A percentile compares a stretch with the other conserved stretches of the same genome.
phyloP scores from a whole-genome alignment of 2,329 filamentous ascomycete genomes.

The Cephalotrichum gorgonifer region DNA sequence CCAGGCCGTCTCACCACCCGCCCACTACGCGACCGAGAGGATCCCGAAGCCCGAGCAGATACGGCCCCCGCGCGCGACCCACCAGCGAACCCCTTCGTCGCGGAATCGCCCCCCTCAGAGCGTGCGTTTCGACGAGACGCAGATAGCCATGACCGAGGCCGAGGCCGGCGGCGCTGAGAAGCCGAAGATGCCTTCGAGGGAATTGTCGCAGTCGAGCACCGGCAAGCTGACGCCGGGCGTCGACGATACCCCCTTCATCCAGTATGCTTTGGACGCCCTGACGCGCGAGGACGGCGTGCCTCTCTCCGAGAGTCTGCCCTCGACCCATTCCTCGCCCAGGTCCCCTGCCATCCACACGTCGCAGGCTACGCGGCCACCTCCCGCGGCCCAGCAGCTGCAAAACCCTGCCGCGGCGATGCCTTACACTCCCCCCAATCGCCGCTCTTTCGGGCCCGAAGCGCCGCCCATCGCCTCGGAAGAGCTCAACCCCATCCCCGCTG shows the following conservation, averaged over 20 bases:
- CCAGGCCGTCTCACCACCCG: neutral
- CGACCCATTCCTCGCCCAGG: conserved; percentile 19
- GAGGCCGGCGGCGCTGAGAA: conserved; percentile 19
- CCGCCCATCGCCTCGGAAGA: neutral
- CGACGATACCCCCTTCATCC: conserved; percentile 80
- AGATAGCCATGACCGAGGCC: conserved; percentile 26
- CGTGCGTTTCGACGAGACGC: conserved; percentile 27
- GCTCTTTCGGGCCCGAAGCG: neutral
- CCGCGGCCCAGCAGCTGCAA: neutral
- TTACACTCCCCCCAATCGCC: neutral
- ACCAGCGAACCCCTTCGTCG: neutral
- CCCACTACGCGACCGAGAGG: neutral
- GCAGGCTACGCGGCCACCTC: neutral
- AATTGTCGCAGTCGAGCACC: conserved; percentile 11
- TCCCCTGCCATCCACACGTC: neutral
- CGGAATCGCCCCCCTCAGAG: conserved; percentile 1
- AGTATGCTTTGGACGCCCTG: conserved; percentile 80
- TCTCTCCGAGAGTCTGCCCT: conserved; percentile 14
- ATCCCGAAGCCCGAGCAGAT: neutral
- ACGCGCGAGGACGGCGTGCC: conserved; percentile 57
- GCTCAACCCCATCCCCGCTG: neutral
- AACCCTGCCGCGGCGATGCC: neutral
- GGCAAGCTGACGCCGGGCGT: conserved; percentile 60
- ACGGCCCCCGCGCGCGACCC: neutral
- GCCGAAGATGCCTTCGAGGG: conserved; percentile 11